A percentile compares a stretch with the other conserved stretches of the same genome.
Evolutionary conservation across 2,329 filamentous ascomycete species (phyloP).

Genomic region (Colletotrichum viniferum): DNA sequence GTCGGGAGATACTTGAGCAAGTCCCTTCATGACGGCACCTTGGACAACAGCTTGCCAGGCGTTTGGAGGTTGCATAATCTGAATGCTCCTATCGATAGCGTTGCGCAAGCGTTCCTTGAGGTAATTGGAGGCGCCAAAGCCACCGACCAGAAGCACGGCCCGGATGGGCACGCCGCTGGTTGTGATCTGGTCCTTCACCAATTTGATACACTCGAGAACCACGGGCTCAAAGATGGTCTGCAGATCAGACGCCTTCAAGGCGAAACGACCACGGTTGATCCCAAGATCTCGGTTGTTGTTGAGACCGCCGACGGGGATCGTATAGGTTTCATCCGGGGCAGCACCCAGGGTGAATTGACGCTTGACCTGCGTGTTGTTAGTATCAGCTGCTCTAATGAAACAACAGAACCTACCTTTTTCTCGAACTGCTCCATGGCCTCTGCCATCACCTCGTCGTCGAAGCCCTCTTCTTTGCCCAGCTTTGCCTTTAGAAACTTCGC

Average conservation of each 20-base stretch:
- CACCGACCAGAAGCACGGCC: constrained; percentile 53
- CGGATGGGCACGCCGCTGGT: constrained; percentile 46
- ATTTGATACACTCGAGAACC: constrained; percentile 44
- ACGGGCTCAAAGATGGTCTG: constrained; percentile 49
- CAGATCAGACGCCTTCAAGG: constrained; percentile 41
- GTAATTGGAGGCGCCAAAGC: constrained; percentile 51
- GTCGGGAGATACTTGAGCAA: constrained; percentile 39
- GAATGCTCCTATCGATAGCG: constrained; percentile 36
- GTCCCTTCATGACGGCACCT: constrained; percentile 55
- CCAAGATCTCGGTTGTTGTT: constrained; percentile 40
- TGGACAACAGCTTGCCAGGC: constrained; percentile 56
- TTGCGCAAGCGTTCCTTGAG: constrained; percentile 44
- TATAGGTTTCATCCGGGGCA: constrained; percentile 41
- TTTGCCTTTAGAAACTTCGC: constrained; percentile 45
- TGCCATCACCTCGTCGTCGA: constrained; percentile 44
- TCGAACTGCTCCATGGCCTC: constrained; percentile 49
- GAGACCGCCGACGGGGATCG: constrained; percentile 38
- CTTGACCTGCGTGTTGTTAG: constrained; percentile 31
- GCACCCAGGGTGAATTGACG: constrained; percentile 31
- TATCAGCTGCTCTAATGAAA: constrained; percentile 17
- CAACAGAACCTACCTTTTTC: constrained; percentile 31
- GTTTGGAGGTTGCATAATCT: constrained; percentile 52
- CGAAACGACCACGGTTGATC: constrained; percentile 39
- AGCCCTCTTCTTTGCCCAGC: constrained; percentile 47
- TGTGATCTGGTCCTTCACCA: constrained; percentile 48